phyloP scores from a whole-genome alignment of 176 grass and related monocot species.

The Dendrocalamus sinicus region DNA sequence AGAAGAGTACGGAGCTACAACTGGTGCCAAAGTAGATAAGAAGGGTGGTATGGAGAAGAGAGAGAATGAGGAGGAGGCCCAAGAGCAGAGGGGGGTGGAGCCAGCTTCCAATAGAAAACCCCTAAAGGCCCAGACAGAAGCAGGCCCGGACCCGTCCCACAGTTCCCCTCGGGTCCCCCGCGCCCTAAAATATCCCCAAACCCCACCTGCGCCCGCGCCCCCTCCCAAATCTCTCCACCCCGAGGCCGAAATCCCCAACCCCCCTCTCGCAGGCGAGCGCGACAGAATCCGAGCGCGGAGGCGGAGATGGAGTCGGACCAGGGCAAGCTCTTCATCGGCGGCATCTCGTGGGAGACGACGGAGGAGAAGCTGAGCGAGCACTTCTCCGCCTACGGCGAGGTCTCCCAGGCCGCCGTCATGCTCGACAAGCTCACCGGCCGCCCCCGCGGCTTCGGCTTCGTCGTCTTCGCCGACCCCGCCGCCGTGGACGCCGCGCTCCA shows the following conservation, averaged over 20 bases:
- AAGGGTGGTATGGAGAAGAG: no score
- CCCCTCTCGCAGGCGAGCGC: conserved; percentile 20
- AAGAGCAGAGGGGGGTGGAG: no score
- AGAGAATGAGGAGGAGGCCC: no score
- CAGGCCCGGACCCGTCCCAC: no score
- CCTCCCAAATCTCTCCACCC: conserved; percentile 24
- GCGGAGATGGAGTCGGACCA: conserved; percentile 94
- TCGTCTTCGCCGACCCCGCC: conserved; percentile 85
- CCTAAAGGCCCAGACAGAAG: no score
- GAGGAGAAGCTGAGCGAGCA: conserved; percentile 95
- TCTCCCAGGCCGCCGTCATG: conserved; percentile 89
- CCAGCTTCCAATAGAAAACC: no score
- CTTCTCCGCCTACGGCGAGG: conserved; percentile 82
- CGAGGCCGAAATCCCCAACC: conserved; percentile 52
- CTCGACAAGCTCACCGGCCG: conserved; percentile 89
- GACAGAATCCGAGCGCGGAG: conserved; percentile 29
- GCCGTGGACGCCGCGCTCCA: conserved; percentile 81
- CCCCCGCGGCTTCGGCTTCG: conserved; percentile 96
- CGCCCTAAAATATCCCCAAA: conserved; percentile 47
- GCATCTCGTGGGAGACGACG: conserved; percentile 98
- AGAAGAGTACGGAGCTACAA: no score
- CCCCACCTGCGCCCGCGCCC: neutral
- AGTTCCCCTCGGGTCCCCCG: neutral
- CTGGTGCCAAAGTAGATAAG: no score
- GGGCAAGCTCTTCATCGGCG: conserved; percentile 98